Conservation (phyloP, 192 early-diverging fungal genomes). For the Coemansia sp. region DNA sequence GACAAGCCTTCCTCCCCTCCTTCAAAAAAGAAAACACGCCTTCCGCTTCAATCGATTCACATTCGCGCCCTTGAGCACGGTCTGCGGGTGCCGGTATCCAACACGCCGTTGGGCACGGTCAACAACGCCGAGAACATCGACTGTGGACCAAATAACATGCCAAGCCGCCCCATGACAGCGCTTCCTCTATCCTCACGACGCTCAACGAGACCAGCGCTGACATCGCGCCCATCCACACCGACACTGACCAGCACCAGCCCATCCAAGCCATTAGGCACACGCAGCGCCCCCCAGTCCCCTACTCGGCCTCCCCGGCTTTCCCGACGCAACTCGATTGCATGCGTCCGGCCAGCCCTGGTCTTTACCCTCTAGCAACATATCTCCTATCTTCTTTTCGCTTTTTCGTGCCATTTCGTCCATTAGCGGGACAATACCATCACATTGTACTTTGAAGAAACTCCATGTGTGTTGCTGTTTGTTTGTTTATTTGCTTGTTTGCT, state of each 20-base stretch:
- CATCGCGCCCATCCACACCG: slow-evolving; percentile 4
- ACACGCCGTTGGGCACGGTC: slow-evolving; percentile 39
- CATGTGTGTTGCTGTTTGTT: no score
- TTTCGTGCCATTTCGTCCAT: background rate
- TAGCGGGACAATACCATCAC: background rate
- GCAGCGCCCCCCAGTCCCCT: slow-evolving; percentile 4
- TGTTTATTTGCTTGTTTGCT: no score
- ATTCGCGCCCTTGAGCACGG: slow-evolving; percentile 47
- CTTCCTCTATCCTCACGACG: slow-evolving; percentile 4
- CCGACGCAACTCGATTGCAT: slow-evolving; percentile 36
- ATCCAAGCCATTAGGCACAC: background rate
- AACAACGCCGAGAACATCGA: slow-evolving; percentile 39
- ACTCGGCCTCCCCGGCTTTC: slow-evolving; percentile 13
- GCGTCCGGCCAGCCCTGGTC: slow-evolving; percentile 9
- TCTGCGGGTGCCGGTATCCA: slow-evolving; percentile 42
- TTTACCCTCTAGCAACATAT: slow-evolving; percentile 7
- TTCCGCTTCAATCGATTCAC: slow-evolving; percentile 43
- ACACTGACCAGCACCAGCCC: background rate
- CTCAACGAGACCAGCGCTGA: background rate
- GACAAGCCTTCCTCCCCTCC: no score
- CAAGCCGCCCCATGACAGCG: slow-evolving; percentile 7
- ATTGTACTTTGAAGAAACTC: background rate
- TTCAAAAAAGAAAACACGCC: slow-evolving; percentile 28
- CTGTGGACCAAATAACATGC: slow-evolving; percentile 2
- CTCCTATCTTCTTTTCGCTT: background rate